Evolutionary conservation across 768 basidiomycete genomes (phyloP).

Genomic region (Amanita polypyramis): DNA sequence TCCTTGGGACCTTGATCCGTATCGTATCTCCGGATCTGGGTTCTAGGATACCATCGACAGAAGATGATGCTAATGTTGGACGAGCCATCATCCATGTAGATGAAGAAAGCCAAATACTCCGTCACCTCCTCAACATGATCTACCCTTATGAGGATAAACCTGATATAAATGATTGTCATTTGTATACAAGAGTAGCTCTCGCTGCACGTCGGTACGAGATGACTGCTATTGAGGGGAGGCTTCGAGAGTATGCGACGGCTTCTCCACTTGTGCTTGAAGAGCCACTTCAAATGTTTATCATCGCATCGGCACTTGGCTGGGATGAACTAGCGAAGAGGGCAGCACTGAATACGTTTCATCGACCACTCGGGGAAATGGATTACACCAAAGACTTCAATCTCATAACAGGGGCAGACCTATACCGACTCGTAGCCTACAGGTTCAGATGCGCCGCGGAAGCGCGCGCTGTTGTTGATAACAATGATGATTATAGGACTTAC

Average conservation of each 20-base stretch:
- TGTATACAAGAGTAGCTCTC: neutral
- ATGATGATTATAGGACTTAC: neutral
- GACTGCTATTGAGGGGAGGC: neutral
- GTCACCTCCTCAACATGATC: slow-evolving; percentile 6
- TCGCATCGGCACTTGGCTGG: neutral
- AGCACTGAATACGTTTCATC: neutral
- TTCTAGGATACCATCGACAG: slow-evolving; percentile 17
- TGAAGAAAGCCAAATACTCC: slow-evolving; percentile 9
- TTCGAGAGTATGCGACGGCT: neutral
- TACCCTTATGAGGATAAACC: neutral
- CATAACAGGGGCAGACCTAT: neutral
- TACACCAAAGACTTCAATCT: neutral
- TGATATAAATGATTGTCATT: neutral
- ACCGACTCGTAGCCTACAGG: neutral
- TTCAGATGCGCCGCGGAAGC: neutral
- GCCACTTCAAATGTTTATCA: neutral
- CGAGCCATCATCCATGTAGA: slow-evolving; percentile 6
- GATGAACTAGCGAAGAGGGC: neutral
- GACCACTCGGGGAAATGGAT: neutral
- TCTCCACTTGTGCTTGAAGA: neutral
- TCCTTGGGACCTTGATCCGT: slow-evolving; percentile 17
- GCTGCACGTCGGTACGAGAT: neutral
- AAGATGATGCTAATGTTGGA: neutral
- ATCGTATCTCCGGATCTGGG: slow-evolving; percentile 20
- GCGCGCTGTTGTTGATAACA: no score